Conservation (phyloP, 768 basidiomycete species). For the Trametes cingulata region DNA sequence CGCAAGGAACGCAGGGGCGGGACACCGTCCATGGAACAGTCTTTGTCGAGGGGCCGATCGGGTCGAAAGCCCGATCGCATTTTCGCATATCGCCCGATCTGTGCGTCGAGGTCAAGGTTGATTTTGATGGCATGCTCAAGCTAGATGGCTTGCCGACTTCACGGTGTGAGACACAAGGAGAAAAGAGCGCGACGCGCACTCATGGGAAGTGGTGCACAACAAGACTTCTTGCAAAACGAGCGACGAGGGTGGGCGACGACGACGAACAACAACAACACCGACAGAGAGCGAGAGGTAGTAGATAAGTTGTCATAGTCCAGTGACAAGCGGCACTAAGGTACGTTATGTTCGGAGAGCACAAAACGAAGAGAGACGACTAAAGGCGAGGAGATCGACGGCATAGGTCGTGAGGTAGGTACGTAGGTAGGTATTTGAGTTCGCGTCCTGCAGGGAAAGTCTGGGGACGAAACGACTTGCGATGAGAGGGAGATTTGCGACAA, state of each 20-base stretch:
- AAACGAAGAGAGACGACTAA: conserved; percentile 5
- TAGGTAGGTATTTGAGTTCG: too few species aligned
- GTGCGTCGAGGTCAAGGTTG: too few species aligned
- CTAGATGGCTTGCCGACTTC: too few species aligned
- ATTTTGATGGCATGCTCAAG: too few species aligned
- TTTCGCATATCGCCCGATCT: too few species aligned
- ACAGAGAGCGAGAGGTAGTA: neutral
- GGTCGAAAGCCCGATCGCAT: too few species aligned
- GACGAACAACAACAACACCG: conserved; percentile 2
- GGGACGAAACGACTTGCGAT: neutral
- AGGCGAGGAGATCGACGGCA: neutral
- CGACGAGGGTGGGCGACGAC: neutral
- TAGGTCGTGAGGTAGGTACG: conserved; percentile 3
- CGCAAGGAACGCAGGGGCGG: too few species aligned
- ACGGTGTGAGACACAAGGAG: too few species aligned
- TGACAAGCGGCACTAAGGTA: conserved; percentile 10
- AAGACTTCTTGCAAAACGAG: conserved; percentile 9
- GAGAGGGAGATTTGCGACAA: neutral
- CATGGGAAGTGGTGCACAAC: neutral
- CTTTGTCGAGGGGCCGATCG: too few species aligned
- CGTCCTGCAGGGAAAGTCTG: neutral
- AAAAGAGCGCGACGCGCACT: too few species aligned
- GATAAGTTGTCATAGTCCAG: conserved; percentile 15
- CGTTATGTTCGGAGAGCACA: conserved; percentile 11
- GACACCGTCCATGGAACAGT: too few species aligned